These are phyloP conservation scores for Hsuehochloa calcarea DNA, from an alignment of 176 grass and related monocot species.

Conservation along the genomic window DNA sequence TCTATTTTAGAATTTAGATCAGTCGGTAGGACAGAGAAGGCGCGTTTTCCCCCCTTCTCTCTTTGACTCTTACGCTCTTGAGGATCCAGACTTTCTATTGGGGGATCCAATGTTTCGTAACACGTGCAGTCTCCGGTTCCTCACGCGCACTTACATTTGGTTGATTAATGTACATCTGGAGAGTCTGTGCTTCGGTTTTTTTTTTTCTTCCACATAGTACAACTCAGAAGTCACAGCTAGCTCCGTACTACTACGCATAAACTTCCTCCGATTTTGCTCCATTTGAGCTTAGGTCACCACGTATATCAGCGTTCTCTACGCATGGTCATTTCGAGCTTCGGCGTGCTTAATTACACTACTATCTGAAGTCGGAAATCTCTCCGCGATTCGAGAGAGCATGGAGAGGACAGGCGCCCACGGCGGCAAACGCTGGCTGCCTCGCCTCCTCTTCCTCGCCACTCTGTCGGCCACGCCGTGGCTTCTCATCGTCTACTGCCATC, in stretches of 20 bases:
- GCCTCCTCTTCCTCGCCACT: constrained; percentile 42
- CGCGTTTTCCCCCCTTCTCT: background rate
- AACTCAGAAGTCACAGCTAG: background rate
- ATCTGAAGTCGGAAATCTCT: background rate
- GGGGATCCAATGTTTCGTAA: background rate
- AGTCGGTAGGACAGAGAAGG: background rate
- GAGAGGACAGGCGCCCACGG: constrained; percentile 24
- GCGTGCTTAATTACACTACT: background rate
- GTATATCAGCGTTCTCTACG: background rate
- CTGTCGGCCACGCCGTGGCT: constrained; percentile 56
- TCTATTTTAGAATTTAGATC: too few species aligned
- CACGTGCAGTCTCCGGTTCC: background rate
- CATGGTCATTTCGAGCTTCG: background rate
- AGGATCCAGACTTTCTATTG: background rate
- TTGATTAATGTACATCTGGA: background rate
- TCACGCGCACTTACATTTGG: background rate
- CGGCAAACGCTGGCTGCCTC: constrained; percentile 38
- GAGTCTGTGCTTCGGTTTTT: background rate
- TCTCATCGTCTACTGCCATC: constrained; percentile 58
- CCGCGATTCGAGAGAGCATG: constrained; percentile 32
- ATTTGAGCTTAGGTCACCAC: too few species aligned
- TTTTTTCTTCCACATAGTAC: background rate
- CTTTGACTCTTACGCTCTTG: background rate
- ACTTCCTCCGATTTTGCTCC: too few species aligned
- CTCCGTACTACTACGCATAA: background rate